Conservation (phyloP, 2,329 filamentous ascomycete genomes). For the Hansfordia pulvinata region DNA sequence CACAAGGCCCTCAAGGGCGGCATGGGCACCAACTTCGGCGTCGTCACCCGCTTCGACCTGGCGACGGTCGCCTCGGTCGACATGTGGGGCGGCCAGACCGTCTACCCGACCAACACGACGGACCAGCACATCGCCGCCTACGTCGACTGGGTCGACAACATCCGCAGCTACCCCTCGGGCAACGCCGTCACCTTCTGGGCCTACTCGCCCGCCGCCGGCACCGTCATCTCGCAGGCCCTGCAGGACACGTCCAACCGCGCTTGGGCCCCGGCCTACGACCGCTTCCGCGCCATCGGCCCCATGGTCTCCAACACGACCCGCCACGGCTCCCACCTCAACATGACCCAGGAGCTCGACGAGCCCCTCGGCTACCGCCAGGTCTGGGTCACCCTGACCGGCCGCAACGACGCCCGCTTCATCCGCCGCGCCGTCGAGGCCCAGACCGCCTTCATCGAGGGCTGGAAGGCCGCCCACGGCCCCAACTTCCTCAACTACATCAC, state of each 20-base stretch:
- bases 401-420: constrained; percentile 13
- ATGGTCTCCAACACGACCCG: not conserved
- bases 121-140: constrained; percentile 5
- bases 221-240: not conserved
- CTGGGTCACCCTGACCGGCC: not conserved
- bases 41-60: constrained; percentile 18
- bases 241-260: not conserved
- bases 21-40: constrained; percentile 28
- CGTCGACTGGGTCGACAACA: constrained; percentile 5
- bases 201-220: not conserved
- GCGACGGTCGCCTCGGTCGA: constrained; percentile 4
- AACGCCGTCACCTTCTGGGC: constrained; percentile 3
- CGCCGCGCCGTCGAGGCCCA: constrained; percentile 21
- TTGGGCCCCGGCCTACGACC: not conserved
- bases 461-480: constrained; percentile 11
- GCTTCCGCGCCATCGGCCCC: not conserved
- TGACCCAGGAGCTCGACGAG: not conserved
- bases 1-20: constrained; percentile 30
- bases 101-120: constrained; percentile 2
- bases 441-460: constrained; percentile 17
- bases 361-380: not conserved
- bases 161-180: constrained; percentile 4
- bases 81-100: constrained; percentile 7
- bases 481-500: constrained; percentile 15
- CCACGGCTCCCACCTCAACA: not conserved